phyloP scores from a whole-genome alignment of 495 filamentous ascomycete species.

The Cladorrhinum samala region DNA sequence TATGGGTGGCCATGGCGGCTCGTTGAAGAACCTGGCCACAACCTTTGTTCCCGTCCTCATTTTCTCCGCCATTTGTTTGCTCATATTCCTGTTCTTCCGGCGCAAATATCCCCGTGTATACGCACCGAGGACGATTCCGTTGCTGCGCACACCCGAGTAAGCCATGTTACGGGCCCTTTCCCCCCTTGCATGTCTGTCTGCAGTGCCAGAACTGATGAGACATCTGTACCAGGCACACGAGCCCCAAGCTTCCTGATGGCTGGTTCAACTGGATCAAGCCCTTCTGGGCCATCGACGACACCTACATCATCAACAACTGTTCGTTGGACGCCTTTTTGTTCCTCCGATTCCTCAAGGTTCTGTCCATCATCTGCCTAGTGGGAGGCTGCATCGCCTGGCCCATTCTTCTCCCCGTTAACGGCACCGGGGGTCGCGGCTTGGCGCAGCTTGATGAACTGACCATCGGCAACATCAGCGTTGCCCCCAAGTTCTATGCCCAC shows the following conservation, averaged over 20 bases:
- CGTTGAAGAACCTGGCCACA: slow-evolving; percentile 39
- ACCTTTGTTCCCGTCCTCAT: slow-evolving; percentile 45
- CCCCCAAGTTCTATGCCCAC: slow-evolving; percentile 56
- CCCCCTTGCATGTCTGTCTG: neutral
- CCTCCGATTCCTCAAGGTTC: slow-evolving; percentile 70
- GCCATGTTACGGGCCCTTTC: slow-evolving; percentile 2
- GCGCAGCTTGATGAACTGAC: slow-evolving; percentile 56
- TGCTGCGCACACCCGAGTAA: slow-evolving; percentile 27
- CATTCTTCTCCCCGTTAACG: slow-evolving; percentile 72
- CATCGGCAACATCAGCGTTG: slow-evolving; percentile 58
- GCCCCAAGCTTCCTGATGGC: slow-evolving; percentile 60
- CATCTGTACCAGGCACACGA: slow-evolving; percentile 50
- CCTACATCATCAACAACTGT: slow-evolving; percentile 56
- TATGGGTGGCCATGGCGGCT: slow-evolving; percentile 13
- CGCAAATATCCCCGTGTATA: slow-evolving; percentile 29
- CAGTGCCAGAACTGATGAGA: slow-evolving; percentile 16
- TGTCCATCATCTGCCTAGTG: slow-evolving; percentile 63
- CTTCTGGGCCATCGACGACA: slow-evolving; percentile 56
- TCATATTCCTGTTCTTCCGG: slow-evolving; percentile 26
- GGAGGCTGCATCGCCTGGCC: slow-evolving; percentile 70
- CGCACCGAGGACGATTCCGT: slow-evolving; percentile 23
- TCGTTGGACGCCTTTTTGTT: slow-evolving; percentile 73
- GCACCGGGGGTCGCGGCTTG: slow-evolving; percentile 57
- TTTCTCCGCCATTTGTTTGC: slow-evolving; percentile 29
- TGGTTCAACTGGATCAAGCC: slow-evolving; percentile 59